Conservation (phyloP, 2,329 filamentous ascomycete genomes). For the Ceratocystis albifundus region DNA sequence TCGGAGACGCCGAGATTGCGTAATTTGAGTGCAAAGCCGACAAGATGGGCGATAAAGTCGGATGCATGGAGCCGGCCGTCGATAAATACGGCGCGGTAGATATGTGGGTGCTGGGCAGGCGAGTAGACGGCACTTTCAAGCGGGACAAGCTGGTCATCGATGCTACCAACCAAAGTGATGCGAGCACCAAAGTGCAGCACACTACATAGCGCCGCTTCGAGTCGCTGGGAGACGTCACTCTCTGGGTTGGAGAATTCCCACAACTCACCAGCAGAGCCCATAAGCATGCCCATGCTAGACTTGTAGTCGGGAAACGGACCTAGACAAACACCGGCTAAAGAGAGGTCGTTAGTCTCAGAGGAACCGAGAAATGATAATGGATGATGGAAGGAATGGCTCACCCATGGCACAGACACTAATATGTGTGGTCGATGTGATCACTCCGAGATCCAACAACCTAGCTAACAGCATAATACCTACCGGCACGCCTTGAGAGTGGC, state of each 20-base stretch:
- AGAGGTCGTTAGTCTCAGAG: not conserved
- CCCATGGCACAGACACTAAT: slow-evolving; percentile 77
- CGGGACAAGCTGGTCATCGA: slow-evolving; percentile 92
- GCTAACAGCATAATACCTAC: slow-evolving; percentile 86
- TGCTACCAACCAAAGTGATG: slow-evolving; percentile 81
- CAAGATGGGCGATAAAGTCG: slow-evolving; percentile 84
- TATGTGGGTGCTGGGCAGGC: slow-evolving; percentile 77
- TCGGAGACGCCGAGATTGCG: slow-evolving; percentile 88
- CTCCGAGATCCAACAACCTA: slow-evolving; percentile 82
- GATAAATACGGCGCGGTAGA: slow-evolving; percentile 91
- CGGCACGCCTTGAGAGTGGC: slow-evolving; percentile 90
- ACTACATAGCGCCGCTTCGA: slow-evolving; percentile 61
- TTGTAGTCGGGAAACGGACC: slow-evolving; percentile 90
- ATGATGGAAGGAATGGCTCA: slow-evolving; percentile 27
- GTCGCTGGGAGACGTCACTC: slow-evolving; percentile 71
- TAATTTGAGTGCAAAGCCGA: slow-evolving; percentile 86
- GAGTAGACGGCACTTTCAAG: slow-evolving; percentile 71
- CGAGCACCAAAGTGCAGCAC: slow-evolving; percentile 69
- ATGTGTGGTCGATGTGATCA: slow-evolving; percentile 55
- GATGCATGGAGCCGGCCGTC: slow-evolving; percentile 85
- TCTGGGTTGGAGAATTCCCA: slow-evolving; percentile 83
- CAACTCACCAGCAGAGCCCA: slow-evolving; percentile 81
- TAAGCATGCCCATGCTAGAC: slow-evolving; percentile 71
- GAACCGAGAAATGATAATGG: slow-evolving; percentile 1
- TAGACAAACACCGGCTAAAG: slow-evolving; percentile 70